These are phyloP conservation scores for Aquilaria sinensis DNA, from an alignment of 345 rosid genomes.

Conservation along the genomic window DNA sequence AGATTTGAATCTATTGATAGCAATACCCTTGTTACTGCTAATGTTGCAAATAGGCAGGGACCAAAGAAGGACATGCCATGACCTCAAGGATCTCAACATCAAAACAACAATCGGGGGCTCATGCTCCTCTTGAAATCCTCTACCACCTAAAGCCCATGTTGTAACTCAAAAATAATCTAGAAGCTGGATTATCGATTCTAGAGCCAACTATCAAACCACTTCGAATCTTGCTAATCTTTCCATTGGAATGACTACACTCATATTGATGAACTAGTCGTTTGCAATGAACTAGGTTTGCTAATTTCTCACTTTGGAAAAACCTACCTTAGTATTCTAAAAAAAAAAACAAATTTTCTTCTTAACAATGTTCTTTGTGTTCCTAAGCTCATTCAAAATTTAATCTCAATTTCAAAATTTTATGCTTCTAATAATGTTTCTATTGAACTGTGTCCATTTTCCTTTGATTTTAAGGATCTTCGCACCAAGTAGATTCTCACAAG, in stretches of 20 bases:
- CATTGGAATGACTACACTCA: not conserved
- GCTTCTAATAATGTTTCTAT: not conserved
- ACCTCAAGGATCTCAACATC: too few species aligned
- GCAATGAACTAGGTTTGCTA: not conserved
- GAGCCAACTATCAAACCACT: not conserved
- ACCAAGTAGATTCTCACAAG: not conserved
- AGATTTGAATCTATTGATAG: too few species aligned
- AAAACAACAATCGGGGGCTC: too few species aligned
- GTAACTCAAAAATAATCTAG: too few species aligned
- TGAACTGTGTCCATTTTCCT: not conserved
- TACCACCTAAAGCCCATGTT: too few species aligned
- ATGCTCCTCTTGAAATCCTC: too few species aligned
- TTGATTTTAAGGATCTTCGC: not conserved
- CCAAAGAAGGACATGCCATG: too few species aligned
- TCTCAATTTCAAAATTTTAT: not conserved
- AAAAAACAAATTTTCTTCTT: not conserved
- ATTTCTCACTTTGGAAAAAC: not conserved
- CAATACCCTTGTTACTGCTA: too few species aligned
- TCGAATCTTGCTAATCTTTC: not conserved
- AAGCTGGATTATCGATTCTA: not conserved
- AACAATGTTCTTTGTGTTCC: not conserved
- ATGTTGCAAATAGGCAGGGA: too few species aligned
- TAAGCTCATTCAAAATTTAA: not conserved
- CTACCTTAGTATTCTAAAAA: not conserved
- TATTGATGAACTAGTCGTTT: not conserved